Evolutionary conservation across 2,329 filamentous ascomycete species (phyloP), one percentile per base, ranked within the genome.

Genomic region (Aspergillus vadensis): DNA sequence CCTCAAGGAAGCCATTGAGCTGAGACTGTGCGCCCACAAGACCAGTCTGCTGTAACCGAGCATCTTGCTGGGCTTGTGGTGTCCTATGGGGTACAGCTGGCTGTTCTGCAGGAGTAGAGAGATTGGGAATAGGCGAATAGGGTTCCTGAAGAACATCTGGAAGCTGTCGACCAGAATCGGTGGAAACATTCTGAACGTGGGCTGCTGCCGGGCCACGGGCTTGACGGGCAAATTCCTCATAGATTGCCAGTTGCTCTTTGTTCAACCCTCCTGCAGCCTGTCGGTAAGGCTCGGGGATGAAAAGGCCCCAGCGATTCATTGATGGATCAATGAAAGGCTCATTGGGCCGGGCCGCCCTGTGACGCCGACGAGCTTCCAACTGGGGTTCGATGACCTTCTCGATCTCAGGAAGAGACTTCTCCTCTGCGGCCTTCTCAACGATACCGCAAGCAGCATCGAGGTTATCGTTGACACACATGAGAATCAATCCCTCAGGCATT

Each of bases 401-500:
- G 61, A 99, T 98, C 75, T 99, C 95, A 2, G 91, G 90, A 41
- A 97, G 82, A 9, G 95, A 95, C 63, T 94, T 91, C 70, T 96
- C 91, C 74, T 98, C 94, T 3, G 95, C 96, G 55, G 95, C 93
- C 76, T 95, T 92, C 77, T 99, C 95, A 49, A 99, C 96, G 64
- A 97, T 91, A 68, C 86, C 90, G 72, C 95, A 98, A 50, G 96
- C 94, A 43, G 92, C 85, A 68, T 99, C 95, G 30, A 99, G 84
- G 74, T 99, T 99, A 66, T 96, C 94, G 75, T 98, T 99, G 63
- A 99, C 94, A 76, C 96, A 98, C 91, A 99, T 97, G 59, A 98
- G 86, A 63, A 99, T 95, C 32, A 95, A 91, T 6, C 95, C 95
- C 78, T 99, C 95, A 0, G 95, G 92, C 63, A 99, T 84, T 15